Base-by-base conservation (phyloP, 768 basidiomycete species). In the Trametes elegans region DNA sequence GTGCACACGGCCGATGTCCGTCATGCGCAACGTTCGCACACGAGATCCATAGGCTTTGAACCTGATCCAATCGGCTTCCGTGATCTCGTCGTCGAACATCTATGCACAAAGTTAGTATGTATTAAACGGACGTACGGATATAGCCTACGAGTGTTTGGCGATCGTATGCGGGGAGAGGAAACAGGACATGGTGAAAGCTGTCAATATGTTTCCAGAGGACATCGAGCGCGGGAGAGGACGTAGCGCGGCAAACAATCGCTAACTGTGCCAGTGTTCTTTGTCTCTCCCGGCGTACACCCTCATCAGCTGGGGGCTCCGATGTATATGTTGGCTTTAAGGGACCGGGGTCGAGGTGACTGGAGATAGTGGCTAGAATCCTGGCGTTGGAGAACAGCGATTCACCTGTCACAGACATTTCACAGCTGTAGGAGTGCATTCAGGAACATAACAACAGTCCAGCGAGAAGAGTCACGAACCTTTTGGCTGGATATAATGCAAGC, bases 271-370 rank as follows among this genome's bases (percentile, higher is more conserved):
- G 21, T 23, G 50, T 27, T 24, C 26, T 21, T 32, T 34, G 40
- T 9, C 41, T 16, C 10, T 43, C 41, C 7, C 16, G 23, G 21
- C 50, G 57, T 66, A 88, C 48, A 76, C 75, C 60, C 76, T 72
- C 49, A 75, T 88, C 21, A 82, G 10, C 13, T 7, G 24, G 10
- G 8, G 14, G 13, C 19, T 14, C 27, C 31, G 19, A 14, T 8
- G 7, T 32, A 14, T 19, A 16, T 11, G 31, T 19, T 16, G 19
- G 31, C n/a, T n/a, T n/a, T 7, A 46, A 4, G 1, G 45, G 31
- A 2, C 45, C 45, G 1, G 45, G 45, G 2, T 21, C 18, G 19
- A 46, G 29, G 6, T 23, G 34, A 16, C 19, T 23, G 7, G 10
- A 32, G 31, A 35, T 35, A 3, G 34, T n/a, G 11, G 6, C 34